Percentiles rank a stretch among this genome's conserved stretches.
These are phyloP conservation scores for Pachysandra terminalis DNA, from an alignment of 164 flowering plant genomes.

Conservation along the genomic window DNA sequence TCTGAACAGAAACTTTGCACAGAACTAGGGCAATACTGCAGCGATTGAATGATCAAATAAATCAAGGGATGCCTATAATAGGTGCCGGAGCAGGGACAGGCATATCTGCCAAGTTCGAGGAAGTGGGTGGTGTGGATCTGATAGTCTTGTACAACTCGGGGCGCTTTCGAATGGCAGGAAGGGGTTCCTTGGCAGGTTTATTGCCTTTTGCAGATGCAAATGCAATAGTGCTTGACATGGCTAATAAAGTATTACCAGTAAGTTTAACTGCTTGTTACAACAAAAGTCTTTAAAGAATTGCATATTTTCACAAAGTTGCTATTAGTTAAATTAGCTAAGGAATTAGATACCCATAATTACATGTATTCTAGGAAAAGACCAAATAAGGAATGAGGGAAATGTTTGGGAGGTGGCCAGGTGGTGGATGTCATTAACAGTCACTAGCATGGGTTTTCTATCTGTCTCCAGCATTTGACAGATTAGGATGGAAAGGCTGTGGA, in stretches of 20 bases:
- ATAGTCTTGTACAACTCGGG: slow-evolving; percentile 92
- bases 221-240: slow-evolving; percentile 96
- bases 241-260: slow-evolving; percentile 94
- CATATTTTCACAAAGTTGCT: not conserved
- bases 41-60: slow-evolving; percentile 58
- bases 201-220: slow-evolving; percentile 99
- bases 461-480: no score
- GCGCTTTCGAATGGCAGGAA: slow-evolving; percentile 96
- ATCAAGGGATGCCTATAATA: slow-evolving; percentile 66
- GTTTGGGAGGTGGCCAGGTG: no score
- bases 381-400: no score
- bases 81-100: slow-evolving; percentile 99
- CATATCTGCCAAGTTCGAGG: slow-evolving; percentile 98
- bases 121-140: slow-evolving; percentile 93
- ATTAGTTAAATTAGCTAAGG: not conserved
- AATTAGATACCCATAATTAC: not conserved
- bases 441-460: no score
- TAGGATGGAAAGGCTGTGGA: no score
- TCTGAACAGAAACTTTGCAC: slow-evolving; percentile 61
- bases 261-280: slow-evolving; percentile 27
- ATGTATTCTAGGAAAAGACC: no score
- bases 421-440: no score
- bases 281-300: not conserved
- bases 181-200: slow-evolving; percentile 94
- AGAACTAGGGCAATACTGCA: slow-evolving; percentile 54